Percentiles rank a stretch among this genome's conserved stretches.
These are phyloP conservation scores for Helicocarpus griseus DNA, from an alignment of 2,329 filamentous ascomycete species.

Conservation along the genomic window DNA sequence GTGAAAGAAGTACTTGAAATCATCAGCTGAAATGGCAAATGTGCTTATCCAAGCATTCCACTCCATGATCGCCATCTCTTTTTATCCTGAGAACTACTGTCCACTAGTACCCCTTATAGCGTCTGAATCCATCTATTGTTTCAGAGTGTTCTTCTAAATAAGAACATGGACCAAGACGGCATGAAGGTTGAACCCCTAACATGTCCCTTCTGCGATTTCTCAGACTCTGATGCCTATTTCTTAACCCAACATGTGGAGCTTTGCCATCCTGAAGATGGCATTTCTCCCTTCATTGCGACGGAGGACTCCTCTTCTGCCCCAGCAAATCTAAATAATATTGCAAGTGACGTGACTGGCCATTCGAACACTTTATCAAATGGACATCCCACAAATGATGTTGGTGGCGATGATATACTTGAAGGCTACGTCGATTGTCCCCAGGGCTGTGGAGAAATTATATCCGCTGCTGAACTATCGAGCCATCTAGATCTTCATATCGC, in stretches of 20 bases:
- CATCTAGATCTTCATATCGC: slow-evolving; percentile 52
- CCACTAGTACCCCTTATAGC: too few relatives aligned
- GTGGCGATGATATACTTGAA: slow-evolving; percentile 12
- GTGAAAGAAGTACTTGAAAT: not conserved
- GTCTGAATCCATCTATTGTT: too few relatives aligned
- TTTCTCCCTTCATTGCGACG: slow-evolving; percentile 17
- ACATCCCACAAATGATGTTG: not conserved
- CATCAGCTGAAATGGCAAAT: not conserved
- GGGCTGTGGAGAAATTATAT: slow-evolving; percentile 51
- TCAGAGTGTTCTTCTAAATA: too few relatives aligned
- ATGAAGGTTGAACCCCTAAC: slow-evolving; percentile 12
- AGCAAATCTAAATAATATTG: not conserved
- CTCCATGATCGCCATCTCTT: not conserved
- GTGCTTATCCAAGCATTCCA: not conserved
- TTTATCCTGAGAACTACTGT: too few relatives aligned
- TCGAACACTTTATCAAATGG: too few relatives aligned
- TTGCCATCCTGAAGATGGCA: slow-evolving; percentile 33
- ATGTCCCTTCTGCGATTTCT: slow-evolving; percentile 39
- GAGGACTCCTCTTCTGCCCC: slow-evolving; percentile 7
- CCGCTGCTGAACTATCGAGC: slow-evolving; percentile 43
- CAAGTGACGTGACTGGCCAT: too few relatives aligned
- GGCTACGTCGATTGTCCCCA: slow-evolving; percentile 47
- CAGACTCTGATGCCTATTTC: slow-evolving; percentile 29
- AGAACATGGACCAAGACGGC: slow-evolving; percentile 9
- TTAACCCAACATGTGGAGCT: slow-evolving; percentile 36